Evolutionary conservation across 176 grass and related monocot species (phyloP).

Genomic region (Carex myosuroides): DNA sequence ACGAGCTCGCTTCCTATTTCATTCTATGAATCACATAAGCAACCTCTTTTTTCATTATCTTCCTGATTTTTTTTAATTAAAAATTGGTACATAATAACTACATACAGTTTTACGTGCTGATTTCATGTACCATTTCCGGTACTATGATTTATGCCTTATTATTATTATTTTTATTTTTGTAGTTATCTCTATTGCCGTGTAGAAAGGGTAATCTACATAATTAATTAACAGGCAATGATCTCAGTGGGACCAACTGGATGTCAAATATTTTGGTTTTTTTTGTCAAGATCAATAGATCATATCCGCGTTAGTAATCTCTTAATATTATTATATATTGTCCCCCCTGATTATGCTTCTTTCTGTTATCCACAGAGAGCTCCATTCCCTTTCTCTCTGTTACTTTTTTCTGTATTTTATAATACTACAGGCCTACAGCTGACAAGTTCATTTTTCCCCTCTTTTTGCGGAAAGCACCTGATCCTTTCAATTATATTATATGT

Average conservation of each 20-base stretch:
- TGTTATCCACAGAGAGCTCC: background rate
- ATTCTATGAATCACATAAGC: background rate
- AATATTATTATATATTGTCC: background rate
- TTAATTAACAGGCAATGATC: constrained; percentile 7
- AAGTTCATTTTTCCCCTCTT: background rate
- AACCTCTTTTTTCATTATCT: background rate
- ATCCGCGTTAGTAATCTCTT: background rate
- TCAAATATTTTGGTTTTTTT: background rate
- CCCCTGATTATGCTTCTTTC: background rate
- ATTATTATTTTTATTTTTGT: background rate
- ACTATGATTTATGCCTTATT: background rate
- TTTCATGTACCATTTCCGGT: background rate
- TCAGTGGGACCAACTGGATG: background rate
- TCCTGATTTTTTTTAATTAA: background rate
- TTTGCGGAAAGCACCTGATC: constrained; percentile 8
- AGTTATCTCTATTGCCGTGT: constrained; percentile 1
- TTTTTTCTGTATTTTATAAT: background rate
- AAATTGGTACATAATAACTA: background rate
- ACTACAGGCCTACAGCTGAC: background rate
- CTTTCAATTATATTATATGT: background rate
- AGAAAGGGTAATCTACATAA: background rate
- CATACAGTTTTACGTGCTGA: background rate
- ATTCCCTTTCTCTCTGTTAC: background rate
- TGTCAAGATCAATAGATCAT: constrained; percentile 8
- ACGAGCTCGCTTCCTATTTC: constrained; percentile 10